Evolutionary conservation across 106 monocot species (phyloP).

Genomic region (Dendrobium huoshanense): DNA sequence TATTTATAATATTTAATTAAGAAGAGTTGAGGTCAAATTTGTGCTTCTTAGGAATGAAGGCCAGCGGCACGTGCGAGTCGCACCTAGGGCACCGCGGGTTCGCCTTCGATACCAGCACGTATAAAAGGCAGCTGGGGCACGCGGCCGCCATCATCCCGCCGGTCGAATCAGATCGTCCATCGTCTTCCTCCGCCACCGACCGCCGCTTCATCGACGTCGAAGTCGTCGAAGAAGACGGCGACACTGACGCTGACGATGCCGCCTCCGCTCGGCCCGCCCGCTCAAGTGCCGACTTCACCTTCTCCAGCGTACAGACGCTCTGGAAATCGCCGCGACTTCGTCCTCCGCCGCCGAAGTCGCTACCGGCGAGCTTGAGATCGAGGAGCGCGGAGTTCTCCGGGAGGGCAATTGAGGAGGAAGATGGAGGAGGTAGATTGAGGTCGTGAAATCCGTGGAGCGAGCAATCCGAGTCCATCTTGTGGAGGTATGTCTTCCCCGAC

Average conservation of each 20-base stretch:
- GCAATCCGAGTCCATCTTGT: slow-evolving; percentile 10
- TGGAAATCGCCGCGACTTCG: slow-evolving; percentile 21
- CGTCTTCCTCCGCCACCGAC: slow-evolving; percentile 12
- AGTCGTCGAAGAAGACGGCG: slow-evolving; percentile 3
- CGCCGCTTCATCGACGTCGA: slow-evolving; percentile 21
- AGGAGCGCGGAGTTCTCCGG: slow-evolving; percentile 13
- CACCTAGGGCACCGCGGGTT: slow-evolving; percentile 64
- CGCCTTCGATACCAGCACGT: slow-evolving; percentile 58
- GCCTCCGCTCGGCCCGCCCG: neutral
- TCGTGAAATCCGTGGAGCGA: slow-evolving; percentile 20
- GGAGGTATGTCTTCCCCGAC: slow-evolving; percentile 30
- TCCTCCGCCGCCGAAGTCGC: neutral
- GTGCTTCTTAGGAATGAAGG: slow-evolving; percentile 27
- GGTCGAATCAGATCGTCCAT: slow-evolving; percentile 15
- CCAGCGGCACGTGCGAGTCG: slow-evolving; percentile 34
- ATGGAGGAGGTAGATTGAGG: slow-evolving; percentile 35
- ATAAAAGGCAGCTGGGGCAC: slow-evolving; percentile 70
- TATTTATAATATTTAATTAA: neutral
- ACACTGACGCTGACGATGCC: neutral
- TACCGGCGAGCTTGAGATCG: slow-evolving; percentile 21
- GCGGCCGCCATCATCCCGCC: slow-evolving; percentile 57
- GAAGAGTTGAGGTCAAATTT: slow-evolving; percentile 37
- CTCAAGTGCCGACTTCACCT: slow-evolving; percentile 8
- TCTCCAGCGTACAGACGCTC: slow-evolving; percentile 38
- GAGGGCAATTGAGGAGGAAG: neutral